Evolutionary conservation across 1,284 basidiomycete species (phyloP).

Genomic region (Omphalotus olearius): DNA sequence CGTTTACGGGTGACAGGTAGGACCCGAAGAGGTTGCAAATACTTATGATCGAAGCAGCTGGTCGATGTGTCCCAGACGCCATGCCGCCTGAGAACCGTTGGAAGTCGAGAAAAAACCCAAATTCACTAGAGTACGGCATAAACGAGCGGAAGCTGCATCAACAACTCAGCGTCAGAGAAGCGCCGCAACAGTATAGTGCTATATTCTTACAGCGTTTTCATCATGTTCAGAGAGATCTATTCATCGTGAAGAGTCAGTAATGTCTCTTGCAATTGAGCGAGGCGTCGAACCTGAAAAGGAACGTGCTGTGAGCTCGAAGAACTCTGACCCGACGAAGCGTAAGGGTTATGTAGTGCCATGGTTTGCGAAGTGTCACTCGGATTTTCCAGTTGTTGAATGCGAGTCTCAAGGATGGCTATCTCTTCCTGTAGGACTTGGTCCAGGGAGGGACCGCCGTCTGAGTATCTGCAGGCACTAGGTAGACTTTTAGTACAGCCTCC

Average conservation of each 20-base stretch:
- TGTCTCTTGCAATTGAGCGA: neutral
- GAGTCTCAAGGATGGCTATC: slow-evolving; percentile 12
- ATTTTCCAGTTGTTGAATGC: slow-evolving; percentile 11
- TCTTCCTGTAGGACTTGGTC: slow-evolving; percentile 12
- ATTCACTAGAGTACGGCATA: slow-evolving; percentile 10
- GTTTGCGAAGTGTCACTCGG: slow-evolving; percentile 1
- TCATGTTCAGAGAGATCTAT: slow-evolving; percentile 9
- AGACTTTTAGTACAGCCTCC: slow-evolving; percentile 3
- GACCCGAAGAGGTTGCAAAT: slow-evolving; percentile 38
- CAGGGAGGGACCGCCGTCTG: slow-evolving; percentile 9
- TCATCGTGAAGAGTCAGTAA: neutral
- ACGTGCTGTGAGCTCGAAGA: neutral
- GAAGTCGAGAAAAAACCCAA: slow-evolving; percentile 20
- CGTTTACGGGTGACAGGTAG: slow-evolving; percentile 22
- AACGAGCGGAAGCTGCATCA: slow-evolving; percentile 10
- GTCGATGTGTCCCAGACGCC: slow-evolving; percentile 18
- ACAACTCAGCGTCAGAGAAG: neutral
- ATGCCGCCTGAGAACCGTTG: slow-evolving; percentile 14
- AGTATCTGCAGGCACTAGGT: slow-evolving; percentile 11
- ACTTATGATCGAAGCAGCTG: slow-evolving; percentile 37
- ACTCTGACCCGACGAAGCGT: neutral
- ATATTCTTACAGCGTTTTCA: slow-evolving; percentile 7
- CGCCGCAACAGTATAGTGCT: too few relatives aligned
- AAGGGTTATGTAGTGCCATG: slow-evolving; percentile 4
- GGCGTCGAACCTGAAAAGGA: neutral